phyloP scores from a whole-genome alignment of 306 rosid species.

The Sphenostylis stenocarpa region DNA sequence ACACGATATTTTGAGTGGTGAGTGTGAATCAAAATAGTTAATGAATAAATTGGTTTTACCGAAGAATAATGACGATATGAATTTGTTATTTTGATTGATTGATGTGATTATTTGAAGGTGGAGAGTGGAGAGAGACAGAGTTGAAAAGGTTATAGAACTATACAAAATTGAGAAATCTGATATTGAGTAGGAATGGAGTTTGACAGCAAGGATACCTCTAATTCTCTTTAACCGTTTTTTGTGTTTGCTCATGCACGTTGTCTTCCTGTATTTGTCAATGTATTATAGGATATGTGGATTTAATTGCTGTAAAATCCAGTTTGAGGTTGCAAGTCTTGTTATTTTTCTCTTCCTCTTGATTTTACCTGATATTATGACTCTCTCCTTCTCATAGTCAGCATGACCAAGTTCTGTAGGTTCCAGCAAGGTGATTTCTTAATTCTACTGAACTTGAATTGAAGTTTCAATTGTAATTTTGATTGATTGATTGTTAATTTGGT shows the following conservation, averaged over 20 bases:
- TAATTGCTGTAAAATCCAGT: not conserved
- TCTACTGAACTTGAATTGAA: not conserved
- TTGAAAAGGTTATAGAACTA: not conserved
- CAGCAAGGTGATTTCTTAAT: not conserved
- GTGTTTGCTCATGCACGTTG: not conserved
- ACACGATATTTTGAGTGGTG: not conserved
- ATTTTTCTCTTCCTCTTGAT: not conserved
- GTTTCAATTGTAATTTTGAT: not conserved
- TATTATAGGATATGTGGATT: not conserved
- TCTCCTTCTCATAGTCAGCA: not conserved
- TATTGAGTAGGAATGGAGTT: not conserved
- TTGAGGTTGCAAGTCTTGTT: not conserved
- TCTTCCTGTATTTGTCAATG: not conserved
- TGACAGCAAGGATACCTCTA: not conserved
- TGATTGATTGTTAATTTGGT: too few species aligned
- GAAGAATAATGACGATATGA: not conserved
- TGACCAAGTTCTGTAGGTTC: not conserved
- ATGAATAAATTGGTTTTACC: not conserved
- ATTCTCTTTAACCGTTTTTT: not conserved
- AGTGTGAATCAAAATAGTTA: slow-evolving; percentile 15
- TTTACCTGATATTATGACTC: not conserved
- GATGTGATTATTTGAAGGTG: slow-evolving; percentile 13
- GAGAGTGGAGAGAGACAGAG: not conserved
- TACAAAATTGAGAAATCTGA: not conserved
- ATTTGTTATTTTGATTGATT: not conserved